Conservation (phyloP, 257 asterid species). For the Ocimum tenuiflorum region DNA sequence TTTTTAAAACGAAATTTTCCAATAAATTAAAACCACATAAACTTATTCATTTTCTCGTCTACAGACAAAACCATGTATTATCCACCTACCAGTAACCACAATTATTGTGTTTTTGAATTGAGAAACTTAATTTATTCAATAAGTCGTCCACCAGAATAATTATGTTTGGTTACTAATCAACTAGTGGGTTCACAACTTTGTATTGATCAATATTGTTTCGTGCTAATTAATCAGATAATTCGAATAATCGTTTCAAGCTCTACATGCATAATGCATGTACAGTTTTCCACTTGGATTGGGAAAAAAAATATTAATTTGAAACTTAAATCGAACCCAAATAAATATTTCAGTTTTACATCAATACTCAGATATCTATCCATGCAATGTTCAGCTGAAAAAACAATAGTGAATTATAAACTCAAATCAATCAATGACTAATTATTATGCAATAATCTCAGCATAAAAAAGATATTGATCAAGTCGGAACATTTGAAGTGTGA, state of each 20-base stretch:
- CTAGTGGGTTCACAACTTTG: not conserved
- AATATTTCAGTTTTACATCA: too few relatives aligned
- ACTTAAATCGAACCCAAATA: too few relatives aligned
- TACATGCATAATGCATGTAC: too few relatives aligned
- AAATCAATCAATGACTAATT: too few relatives aligned
- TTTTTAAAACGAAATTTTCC: not conserved
- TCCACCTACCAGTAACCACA: not conserved
- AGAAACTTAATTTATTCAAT: not conserved
- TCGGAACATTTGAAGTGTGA: too few relatives aligned
- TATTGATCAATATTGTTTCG: not conserved
- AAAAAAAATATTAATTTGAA: too few relatives aligned
- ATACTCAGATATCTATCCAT: too few relatives aligned
- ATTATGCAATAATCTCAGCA: too few relatives aligned
- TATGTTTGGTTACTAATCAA: conserved; percentile 3
- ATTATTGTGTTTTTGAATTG: conserved; percentile 14
- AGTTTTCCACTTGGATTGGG: too few relatives aligned
- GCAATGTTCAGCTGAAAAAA: too few relatives aligned
- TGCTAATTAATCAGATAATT: not conserved
- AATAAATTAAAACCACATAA: not conserved
- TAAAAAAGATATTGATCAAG: too few relatives aligned
- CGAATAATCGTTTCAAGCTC: not conserved
- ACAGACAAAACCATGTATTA: not conserved
- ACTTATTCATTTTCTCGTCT: not conserved
- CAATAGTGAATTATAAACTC: too few relatives aligned
- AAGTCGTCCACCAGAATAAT: conserved; percentile 4